A percentile compares a stretch with the other conserved stretches of the same genome.
Conservation (phyloP, 176 grass and related monocot species). For the Cocos nucifera region DNA sequence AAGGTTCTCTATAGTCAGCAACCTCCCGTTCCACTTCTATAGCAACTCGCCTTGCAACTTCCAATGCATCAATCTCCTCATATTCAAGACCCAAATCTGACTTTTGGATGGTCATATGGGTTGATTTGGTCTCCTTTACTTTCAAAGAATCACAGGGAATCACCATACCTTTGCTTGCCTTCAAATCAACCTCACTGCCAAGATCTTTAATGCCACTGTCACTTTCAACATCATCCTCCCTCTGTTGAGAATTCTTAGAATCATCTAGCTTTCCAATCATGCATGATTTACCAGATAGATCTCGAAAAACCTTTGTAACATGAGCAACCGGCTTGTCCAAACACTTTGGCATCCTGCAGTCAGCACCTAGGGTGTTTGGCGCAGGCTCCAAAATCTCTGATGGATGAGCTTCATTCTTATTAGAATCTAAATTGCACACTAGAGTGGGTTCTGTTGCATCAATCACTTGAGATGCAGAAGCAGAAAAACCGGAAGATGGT, state of each 20-base stretch:
- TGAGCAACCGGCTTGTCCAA: slow-evolving; percentile 17
- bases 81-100: slow-evolving; percentile 34
- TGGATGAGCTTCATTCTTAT: background rate
- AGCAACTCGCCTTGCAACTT: slow-evolving; percentile 55
- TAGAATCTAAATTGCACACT: slow-evolving; percentile 6
- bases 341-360: background rate
- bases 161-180: background rate
- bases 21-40: slow-evolving; percentile 64
- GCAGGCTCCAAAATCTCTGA: slow-evolving; percentile 9
- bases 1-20: slow-evolving; percentile 64
- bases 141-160: slow-evolving; percentile 43
- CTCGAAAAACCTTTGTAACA: slow-evolving; percentile 17
- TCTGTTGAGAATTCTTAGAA: slow-evolving; percentile 28
- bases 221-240: background rate
- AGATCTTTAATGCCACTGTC: slow-evolving; percentile 18
- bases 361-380: slow-evolving; percentile 1
- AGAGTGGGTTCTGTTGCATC: background rate
- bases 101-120: slow-evolving; percentile 20
- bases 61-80: slow-evolving; percentile 61
- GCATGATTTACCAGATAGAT: slow-evolving; percentile 25
- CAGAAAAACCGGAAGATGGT: background rate
- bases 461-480: background rate
- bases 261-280: slow-evolving; percentile 28
- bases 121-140: slow-evolving; percentile 15
- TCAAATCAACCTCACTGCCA: slow-evolving; percentile 25